Base-by-base conservation (phyloP, 164 flowering plant genomes). In the Kingdonia uniflora region DNA sequence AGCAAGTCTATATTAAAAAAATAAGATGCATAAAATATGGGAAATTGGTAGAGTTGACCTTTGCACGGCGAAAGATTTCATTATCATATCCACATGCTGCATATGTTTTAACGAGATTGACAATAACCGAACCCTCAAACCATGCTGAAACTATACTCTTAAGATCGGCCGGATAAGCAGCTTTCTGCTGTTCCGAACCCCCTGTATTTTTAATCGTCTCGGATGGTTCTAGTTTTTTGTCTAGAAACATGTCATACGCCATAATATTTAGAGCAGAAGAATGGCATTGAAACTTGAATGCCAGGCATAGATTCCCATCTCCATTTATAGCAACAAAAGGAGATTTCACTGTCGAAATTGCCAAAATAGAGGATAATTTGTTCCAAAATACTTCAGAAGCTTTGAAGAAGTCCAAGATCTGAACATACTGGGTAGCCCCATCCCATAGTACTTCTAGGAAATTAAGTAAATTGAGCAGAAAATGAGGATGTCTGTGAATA, bases 371-470 rank as follows among this genome's bases (percentile, higher is more conserved):
- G 16, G 77, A 68, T 48, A 92, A 49, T 20, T 64, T 65, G 58
- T 66, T 69, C 95, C 90, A 92, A 65, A 92, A 84, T 26, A 63
- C 68, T 19, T 63, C 73, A 15, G 85, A 73, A 21, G 47, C 66
- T 65, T 70, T 81, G 11, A 92, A 57, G 53, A 39, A 53, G 40
- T 80, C 81, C 74, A 92, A 52, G 55, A 79, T 62, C 58, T 64
- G 60, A 42, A 63, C 47, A 64, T 78, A 85, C 40, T 77, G 87
- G 49, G 78, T 67, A 64, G 87, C 85, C 48, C 84, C 85, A 68
- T 76, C 80, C 99, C 99, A 92, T 59, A 88, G 52, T 43, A 82
- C 76, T 69, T 74, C 84, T 29, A 88, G 51, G 58, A 92, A 76
- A 52, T 80, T 54, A n/a, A 88, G 76, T 37, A 86, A 58, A 69